Evolutionary conservation across 2,329 filamentous ascomycete species (phyloP).

Genomic region (Fusarium mexicanum): DNA sequence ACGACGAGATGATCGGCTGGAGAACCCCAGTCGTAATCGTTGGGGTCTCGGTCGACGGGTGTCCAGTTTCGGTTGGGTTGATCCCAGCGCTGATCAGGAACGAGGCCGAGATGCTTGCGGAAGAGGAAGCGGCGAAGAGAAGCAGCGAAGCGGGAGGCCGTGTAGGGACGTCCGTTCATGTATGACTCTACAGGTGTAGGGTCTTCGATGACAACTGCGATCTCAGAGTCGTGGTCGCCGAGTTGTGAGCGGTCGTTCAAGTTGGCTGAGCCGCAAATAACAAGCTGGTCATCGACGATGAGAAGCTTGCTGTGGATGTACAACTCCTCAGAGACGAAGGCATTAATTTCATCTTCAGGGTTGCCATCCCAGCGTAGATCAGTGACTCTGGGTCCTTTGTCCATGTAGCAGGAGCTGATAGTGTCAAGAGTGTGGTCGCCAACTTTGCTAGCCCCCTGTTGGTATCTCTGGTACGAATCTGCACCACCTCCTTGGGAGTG

Average conservation of each 20-base stretch:
- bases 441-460: conserved; percentile 70
- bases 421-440: conserved; percentile 74
- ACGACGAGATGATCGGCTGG: conserved; percentile 73
- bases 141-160: conserved; percentile 78
- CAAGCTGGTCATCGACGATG: conserved; percentile 83
- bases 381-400: conserved; percentile 75
- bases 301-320: conserved; percentile 75
- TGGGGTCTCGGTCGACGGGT: conserved; percentile 75
- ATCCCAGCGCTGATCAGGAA: conserved; percentile 78
- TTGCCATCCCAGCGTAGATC: conserved; percentile 64
- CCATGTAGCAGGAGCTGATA: conserved; percentile 85
- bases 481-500: conserved; percentile 35
- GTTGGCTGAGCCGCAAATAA: conserved; percentile 79
- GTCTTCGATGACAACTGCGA: conserved; percentile 90
- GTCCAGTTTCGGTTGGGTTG: conserved; percentile 77
- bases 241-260: conserved; percentile 76
- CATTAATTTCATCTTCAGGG: conserved; percentile 65
- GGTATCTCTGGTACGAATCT: conserved; percentile 74
- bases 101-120: conserved; percentile 88
- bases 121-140: conserved; percentile 86
- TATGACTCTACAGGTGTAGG: conserved; percentile 72
- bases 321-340: conserved; percentile 70
- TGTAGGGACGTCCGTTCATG: conserved; percentile 79
- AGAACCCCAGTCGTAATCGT: conserved; percentile 78
- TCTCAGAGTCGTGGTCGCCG: conserved; percentile 85